These are phyloP conservation scores for Collybia mongolica DNA, from an alignment of 768 basidiomycete species.

Conservation along the genomic window DNA sequence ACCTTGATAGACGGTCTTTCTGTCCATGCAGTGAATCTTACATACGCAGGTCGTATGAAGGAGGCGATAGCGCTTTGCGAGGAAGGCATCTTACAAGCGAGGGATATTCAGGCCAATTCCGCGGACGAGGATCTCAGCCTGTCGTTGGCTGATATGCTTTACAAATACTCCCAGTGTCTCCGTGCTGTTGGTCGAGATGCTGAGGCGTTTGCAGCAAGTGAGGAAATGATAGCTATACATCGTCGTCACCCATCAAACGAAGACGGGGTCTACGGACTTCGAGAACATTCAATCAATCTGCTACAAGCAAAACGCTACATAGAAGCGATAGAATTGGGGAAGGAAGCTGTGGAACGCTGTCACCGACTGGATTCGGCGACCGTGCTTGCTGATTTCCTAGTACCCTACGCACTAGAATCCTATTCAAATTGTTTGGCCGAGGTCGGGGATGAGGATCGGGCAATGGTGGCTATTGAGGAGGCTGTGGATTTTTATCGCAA, in stretches of 20 bases:
- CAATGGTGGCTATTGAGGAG: conserved; percentile 8
- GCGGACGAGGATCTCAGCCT: conserved; percentile 1
- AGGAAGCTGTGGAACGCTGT: conserved; percentile 10
- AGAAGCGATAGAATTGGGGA: conserved; percentile 7
- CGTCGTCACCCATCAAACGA: background rate
- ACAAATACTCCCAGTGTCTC: background rate
- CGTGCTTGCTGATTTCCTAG: background rate
- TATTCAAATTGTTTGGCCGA: background rate
- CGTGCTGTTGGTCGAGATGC: conserved; percentile 2
- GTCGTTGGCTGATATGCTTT: conserved; percentile 1
- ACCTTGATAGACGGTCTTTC: background rate
- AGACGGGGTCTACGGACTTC: conserved; percentile 6
- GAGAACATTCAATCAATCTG: conserved; percentile 1
- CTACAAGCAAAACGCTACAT: background rate
- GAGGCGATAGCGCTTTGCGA: conserved; percentile 5
- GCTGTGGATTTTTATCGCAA: conserved; percentile 6
- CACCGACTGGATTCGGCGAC: background rate
- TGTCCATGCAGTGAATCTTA: conserved; percentile 5
- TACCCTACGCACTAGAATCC: conserved; percentile 6
- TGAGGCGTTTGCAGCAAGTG: conserved; percentile 4
- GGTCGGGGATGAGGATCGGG: conserved; percentile 1
- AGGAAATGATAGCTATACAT: background rate
- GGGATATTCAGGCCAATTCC: background rate
- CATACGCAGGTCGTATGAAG: background rate
- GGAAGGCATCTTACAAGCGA: conserved; percentile 3